These are phyloP conservation scores for Populus nigra DNA, from an alignment of 345 rosid species.

Conservation along the genomic window DNA sequence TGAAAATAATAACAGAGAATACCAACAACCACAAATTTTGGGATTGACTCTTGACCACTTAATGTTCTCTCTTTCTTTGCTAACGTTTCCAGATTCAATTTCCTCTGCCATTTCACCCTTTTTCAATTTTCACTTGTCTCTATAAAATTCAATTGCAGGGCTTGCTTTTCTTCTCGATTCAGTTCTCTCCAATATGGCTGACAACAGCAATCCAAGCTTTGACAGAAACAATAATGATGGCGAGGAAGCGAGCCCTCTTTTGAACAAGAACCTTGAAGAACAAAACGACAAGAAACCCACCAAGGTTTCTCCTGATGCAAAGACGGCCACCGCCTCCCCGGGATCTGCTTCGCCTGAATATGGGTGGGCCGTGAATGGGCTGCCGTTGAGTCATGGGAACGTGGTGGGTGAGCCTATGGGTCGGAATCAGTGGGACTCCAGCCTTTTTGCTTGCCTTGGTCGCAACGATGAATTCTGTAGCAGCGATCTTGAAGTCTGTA, in stretches of 20 bases:
- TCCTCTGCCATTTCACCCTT: not conserved
- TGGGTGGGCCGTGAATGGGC: slow-evolving; percentile 82
- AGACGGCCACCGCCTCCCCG: slow-evolving; percentile 2
- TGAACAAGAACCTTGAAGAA: slow-evolving; percentile 37
- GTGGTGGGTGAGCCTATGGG: slow-evolving; percentile 87
- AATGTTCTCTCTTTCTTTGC: not conserved
- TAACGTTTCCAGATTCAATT: not conserved
- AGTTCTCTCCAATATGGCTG: slow-evolving; percentile 38
- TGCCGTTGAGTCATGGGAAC: slow-evolving; percentile 69
- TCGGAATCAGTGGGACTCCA: slow-evolving; percentile 71
- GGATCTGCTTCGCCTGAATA: slow-evolving; percentile 18
- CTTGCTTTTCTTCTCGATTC: not conserved
- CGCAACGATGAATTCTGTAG: slow-evolving; percentile 91
- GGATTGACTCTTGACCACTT: not conserved
- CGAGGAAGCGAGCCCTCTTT: slow-evolving; percentile 71
- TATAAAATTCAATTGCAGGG: not conserved
- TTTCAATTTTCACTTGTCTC: not conserved
- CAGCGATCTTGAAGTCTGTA: slow-evolving; percentile 99
- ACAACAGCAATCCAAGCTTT: slow-evolving; percentile 16
- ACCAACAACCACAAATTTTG: not conserved
- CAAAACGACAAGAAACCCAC: slow-evolving; percentile 36
- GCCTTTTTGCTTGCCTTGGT: slow-evolving; percentile 71
- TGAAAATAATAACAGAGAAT: not conserved
- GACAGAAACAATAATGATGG: slow-evolving; percentile 22
- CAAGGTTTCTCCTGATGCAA: slow-evolving; percentile 18